These are phyloP conservation scores for Aschersonia sp. DNA, from an alignment of 2,329 filamentous ascomycete genomes.

Conservation along the genomic window DNA sequence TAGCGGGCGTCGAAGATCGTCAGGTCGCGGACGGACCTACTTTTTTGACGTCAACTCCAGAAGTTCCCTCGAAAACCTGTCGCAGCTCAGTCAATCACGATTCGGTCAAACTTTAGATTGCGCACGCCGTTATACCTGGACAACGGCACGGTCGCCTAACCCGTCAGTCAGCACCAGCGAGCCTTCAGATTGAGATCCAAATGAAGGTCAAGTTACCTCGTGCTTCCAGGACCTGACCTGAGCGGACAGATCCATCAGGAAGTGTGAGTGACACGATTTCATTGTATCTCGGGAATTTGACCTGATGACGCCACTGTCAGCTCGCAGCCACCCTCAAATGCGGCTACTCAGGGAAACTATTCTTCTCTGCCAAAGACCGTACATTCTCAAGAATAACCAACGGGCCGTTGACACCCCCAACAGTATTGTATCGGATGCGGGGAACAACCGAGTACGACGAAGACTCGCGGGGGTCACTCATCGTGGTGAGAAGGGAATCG, in stretches of 20 bases:
- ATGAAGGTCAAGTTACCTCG: slow-evolving; percentile 48
- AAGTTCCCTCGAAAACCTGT: slow-evolving; percentile 92
- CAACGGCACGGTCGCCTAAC: slow-evolving; percentile 78
- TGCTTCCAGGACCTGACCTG: slow-evolving; percentile 92
- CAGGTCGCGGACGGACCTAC: slow-evolving; percentile 28
- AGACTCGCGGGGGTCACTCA: slow-evolving; percentile 43
- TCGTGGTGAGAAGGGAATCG: slow-evolving; percentile 14
- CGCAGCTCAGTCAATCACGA: not conserved
- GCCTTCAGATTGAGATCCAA: not conserved
- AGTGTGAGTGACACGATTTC: slow-evolving; percentile 95
- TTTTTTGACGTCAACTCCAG: slow-evolving; percentile 99
- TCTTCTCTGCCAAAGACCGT: slow-evolving; percentile 6
- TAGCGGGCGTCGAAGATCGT: slow-evolving; percentile 7
- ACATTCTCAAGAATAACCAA: slow-evolving; percentile 97
- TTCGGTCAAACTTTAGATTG: not conserved
- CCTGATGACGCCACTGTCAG: slow-evolving; percentile 34
- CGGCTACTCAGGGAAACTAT: too few relatives aligned
- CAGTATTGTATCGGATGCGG: slow-evolving; percentile 86
- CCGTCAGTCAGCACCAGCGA: not conserved
- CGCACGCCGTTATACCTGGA: slow-evolving; percentile 51
- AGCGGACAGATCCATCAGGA: slow-evolving; percentile 84
- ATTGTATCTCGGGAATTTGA: slow-evolving; percentile 96
- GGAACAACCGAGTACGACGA: slow-evolving; percentile 46
- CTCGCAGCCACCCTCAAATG: not conserved
- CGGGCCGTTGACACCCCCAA: slow-evolving; percentile 93